phyloP scores from a whole-genome alignment of 2,329 filamentous ascomycete species.

The Apiospora malaysiana region DNA sequence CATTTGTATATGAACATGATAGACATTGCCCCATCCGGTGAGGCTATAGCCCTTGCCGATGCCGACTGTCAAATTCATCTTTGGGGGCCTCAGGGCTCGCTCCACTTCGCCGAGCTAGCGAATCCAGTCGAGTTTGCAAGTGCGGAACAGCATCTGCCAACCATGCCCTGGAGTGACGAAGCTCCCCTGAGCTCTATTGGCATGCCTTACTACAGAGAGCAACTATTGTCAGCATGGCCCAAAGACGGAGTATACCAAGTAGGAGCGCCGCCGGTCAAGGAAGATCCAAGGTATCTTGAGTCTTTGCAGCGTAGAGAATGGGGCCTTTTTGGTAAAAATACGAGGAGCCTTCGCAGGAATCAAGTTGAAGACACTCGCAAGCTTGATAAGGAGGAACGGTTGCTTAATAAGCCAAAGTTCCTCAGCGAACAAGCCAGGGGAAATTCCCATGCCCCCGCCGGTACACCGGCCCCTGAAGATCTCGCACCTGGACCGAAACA shows the following conservation, averaged over 20 bases:
- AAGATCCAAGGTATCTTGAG: slow-evolving; percentile 73
- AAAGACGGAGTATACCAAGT: slow-evolving; percentile 83
- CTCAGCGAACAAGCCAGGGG: slow-evolving; percentile 90
- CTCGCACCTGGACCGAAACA: slow-evolving; percentile 64
- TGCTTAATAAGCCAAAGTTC: slow-evolving; percentile 83
- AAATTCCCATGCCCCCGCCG: slow-evolving; percentile 53
- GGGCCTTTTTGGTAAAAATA: slow-evolving; percentile 80
- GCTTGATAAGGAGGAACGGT: slow-evolving; percentile 58
- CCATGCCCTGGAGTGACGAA: slow-evolving; percentile 73
- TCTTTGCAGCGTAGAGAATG: slow-evolving; percentile 75
- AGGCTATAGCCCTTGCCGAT: slow-evolving; percentile 83
- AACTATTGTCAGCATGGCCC: slow-evolving; percentile 88
- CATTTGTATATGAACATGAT: slow-evolving; percentile 79
- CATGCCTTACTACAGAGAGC: slow-evolving; percentile 91
- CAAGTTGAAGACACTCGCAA: slow-evolving; percentile 78
- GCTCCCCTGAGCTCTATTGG: slow-evolving; percentile 84
- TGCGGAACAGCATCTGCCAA: slow-evolving; percentile 60
- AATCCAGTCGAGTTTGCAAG: slow-evolving; percentile 81
- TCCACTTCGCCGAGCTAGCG: slow-evolving; percentile 84
- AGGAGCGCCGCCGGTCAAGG: slow-evolving; percentile 78
- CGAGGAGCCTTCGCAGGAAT: slow-evolving; percentile 75
- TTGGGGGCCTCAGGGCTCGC: slow-evolving; percentile 86
- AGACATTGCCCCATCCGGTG: slow-evolving; percentile 86
- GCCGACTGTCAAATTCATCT: slow-evolving; percentile 80
- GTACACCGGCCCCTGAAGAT: slow-evolving; percentile 49